A percentile compares a stretch with the other conserved stretches of the same genome.
Evolutionary conservation across 2,329 filamentous ascomycete species (phyloP).

Genomic region (Septoria petroselini): DNA sequence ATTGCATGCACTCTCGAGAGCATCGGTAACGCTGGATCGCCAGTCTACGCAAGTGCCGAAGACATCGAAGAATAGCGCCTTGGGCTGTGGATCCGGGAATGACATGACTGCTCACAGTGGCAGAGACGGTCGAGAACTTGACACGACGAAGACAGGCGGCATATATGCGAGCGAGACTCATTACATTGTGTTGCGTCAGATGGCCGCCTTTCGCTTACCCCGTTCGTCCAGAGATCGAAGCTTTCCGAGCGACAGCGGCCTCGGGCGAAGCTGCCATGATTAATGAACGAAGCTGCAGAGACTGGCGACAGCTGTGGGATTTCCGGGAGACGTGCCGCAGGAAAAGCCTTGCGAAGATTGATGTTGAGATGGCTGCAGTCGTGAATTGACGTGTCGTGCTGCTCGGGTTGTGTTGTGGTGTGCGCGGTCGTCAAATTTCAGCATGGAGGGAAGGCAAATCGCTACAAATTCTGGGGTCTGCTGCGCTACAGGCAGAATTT

Average conservation of each 20-base stretch:
- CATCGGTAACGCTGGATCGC: slow-evolving; percentile 63
- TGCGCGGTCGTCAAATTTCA: no score
- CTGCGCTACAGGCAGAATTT: no score
- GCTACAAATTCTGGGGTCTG: no score
- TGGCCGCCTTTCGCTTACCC: slow-evolving; percentile 4
- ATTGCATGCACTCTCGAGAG: slow-evolving; percentile 53
- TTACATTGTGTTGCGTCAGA: slow-evolving; percentile 2
- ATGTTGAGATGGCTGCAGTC: no score
- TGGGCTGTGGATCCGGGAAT: slow-evolving; percentile 41
- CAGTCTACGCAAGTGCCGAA: slow-evolving; percentile 81
- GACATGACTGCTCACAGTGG: background rate
- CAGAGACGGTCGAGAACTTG: slow-evolving; percentile 6
- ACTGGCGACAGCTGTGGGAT: no score
- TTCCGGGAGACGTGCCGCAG: no score
- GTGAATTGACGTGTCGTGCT: no score
- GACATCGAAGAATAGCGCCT: slow-evolving; percentile 68
- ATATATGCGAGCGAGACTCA: no score
- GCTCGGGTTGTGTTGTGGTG: no score
- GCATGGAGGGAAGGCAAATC: no score
- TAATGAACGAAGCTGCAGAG: no score
- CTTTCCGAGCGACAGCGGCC: slow-evolving; percentile 8
- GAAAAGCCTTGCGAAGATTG: no score
- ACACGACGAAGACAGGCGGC: background rate
- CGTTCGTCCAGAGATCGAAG: slow-evolving; percentile 2
- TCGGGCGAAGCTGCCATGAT: slow-evolving; percentile 10